These are phyloP conservation scores for Trichosporon ovoides DNA, from an alignment of 1,284 basidiomycete genomes.

Conservation along the genomic window DNA sequence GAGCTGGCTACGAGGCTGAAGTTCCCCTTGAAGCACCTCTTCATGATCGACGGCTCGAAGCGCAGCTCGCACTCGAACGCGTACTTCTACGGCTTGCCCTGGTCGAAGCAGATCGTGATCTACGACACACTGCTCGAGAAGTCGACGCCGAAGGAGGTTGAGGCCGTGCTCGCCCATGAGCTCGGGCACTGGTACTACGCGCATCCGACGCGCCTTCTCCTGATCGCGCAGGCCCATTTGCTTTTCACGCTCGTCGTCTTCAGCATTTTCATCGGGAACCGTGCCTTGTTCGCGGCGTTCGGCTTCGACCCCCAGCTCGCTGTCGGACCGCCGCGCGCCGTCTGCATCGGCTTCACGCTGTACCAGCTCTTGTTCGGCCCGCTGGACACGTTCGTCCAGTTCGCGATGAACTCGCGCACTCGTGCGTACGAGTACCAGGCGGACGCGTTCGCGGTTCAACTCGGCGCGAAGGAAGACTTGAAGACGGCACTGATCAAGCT, in stretches of 20 bases:
- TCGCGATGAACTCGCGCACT: constrained; percentile 72
- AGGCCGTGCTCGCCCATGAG: constrained; percentile 83
- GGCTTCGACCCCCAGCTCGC: constrained; percentile 67
- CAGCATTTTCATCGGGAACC: constrained; percentile 84
- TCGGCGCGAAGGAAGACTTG: constrained; percentile 57
- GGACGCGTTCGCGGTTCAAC: constrained; percentile 45
- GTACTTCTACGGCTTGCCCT: constrained; percentile 89
- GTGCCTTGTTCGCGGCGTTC: constrained; percentile 75
- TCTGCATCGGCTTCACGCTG: constrained; percentile 80
- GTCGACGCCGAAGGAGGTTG: constrained; percentile 78
- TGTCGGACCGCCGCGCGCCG: constrained; percentile 58
- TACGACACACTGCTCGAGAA: constrained; percentile 95
- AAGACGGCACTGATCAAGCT: constrained; percentile 71
- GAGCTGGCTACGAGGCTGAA: constrained; percentile 68
- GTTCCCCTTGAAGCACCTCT: constrained; percentile 91
- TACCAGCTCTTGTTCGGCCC: constrained; percentile 83
- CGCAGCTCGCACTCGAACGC: constrained; percentile 91
- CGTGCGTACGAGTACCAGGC: constrained; percentile 86
- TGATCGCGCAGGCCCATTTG: constrained; percentile 78
- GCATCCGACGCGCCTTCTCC: constrained; percentile 83
- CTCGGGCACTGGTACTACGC: constrained; percentile 91
- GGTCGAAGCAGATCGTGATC: constrained; percentile 95
- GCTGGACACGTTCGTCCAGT: constrained; percentile 69
- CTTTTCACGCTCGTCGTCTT: constrained; percentile 81
- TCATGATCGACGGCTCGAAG: constrained; percentile 96